These are phyloP conservation scores for Neurospora sp. DNA, from an alignment of 495 filamentous ascomycete genomes.

Conservation along the genomic window DNA sequence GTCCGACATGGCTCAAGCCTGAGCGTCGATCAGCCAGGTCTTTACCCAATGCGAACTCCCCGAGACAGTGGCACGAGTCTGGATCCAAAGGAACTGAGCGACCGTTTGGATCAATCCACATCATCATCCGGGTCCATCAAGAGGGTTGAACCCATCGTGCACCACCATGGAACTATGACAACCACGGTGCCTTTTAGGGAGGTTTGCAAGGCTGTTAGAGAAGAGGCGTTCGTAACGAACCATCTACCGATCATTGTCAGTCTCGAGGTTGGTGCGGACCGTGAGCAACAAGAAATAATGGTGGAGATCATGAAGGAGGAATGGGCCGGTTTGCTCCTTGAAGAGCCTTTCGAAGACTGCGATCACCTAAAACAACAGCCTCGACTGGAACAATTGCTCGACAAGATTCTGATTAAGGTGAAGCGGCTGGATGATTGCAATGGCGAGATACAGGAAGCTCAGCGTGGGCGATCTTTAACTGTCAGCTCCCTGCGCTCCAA, in stretches of 20 bases:
- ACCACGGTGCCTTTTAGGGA: conserved; percentile 76
- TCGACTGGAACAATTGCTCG: conserved; percentile 53
- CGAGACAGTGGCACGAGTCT: conserved; percentile 15
- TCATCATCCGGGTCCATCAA: conserved; percentile 17
- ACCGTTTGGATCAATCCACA: conserved; percentile 13
- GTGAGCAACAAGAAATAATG: conserved; percentile 79
- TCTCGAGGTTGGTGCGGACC: conserved; percentile 76
- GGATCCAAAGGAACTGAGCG: conserved; percentile 16
- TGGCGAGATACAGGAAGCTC: conserved; percentile 10
- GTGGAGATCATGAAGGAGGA: conserved; percentile 85
- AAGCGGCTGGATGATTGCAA: conserved; percentile 50
- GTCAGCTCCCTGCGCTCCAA: conserved; percentile 33
- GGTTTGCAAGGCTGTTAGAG: conserved; percentile 70
- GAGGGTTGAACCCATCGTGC: conserved; percentile 16
- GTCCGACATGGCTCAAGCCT: conserved; percentile 10
- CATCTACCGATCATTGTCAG: conserved; percentile 80
- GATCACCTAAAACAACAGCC: conserved; percentile 52
- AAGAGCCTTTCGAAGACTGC: conserved; percentile 35
- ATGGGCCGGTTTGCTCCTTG: conserved; percentile 66
- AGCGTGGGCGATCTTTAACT: conserved; percentile 14
- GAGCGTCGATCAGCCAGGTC: conserved; percentile 5
- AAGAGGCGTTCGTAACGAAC: conserved; percentile 63
- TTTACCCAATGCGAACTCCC: conserved; percentile 3
- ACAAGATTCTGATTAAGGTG: conserved; percentile 87
- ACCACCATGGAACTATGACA: conserved; percentile 62